Base-by-base conservation (phyloP, 805 yeast genomes). In the Isabelozyma gotoi region DNA sequence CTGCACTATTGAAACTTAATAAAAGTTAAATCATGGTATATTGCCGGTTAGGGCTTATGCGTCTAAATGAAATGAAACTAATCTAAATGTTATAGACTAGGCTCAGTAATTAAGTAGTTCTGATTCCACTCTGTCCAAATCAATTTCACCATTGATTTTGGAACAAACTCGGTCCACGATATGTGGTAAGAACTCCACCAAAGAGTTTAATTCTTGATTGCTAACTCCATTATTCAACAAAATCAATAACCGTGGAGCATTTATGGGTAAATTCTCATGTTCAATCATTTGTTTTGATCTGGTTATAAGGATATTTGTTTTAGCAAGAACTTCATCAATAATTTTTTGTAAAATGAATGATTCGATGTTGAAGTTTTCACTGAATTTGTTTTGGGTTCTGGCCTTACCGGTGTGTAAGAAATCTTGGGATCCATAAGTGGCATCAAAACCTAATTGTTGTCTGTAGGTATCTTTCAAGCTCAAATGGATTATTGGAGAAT, bases 401-500 rank as follows among this genome's bases (percentile, higher is more conserved):
- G 80, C 69, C 43, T 68, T 73, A 5, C 79, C 74, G 6, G 76
- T 77, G 20, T 61, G 68, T 39, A 66, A 50, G 39, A 78, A 63
- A 5, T 54, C 54, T 2, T 75, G 65, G 39, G 74, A 78, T 24
- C 84, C 84, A 48, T 79, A 79, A 40, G 63, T 57, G 36, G 59
- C 62, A 10, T 85, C 84, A 38, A 82, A 66, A 1, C 63, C 68
- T 40, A 80, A 63, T 11, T 52, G 46, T 20, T 64, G 61, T 61
- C 87, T 69, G 38, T 65, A 60, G 15, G 67, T 67, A 2, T 76
- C 74, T 18, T 67, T 67, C 43, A 92, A 67, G 42, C 81, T 75
- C 39, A 92, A 63, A 53, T 88, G 90, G 36, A 88, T 62, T 29
- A 86, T 67, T 33, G 97, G 88, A 0, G 95, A 84, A 42, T 70